Conservation (phyloP, 1,139 yeast genomes). For the Debaryomyces fabryi region DNA sequence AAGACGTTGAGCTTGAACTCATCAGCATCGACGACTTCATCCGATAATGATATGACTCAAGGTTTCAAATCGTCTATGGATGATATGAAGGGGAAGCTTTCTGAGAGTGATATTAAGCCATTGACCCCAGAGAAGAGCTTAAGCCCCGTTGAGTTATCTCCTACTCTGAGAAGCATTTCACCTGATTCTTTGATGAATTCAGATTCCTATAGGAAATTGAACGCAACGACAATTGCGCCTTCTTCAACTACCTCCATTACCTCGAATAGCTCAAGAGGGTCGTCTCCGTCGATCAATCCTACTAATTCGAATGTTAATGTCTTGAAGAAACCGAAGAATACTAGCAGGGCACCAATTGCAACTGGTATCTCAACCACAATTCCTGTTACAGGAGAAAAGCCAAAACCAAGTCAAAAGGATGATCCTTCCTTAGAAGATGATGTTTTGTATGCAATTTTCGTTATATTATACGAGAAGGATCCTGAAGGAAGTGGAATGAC, state of each 20-base stretch:
- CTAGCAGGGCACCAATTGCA: conserved; percentile 55
- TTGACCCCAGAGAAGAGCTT: conserved; percentile 27
- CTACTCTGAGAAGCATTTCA: conserved; percentile 46
- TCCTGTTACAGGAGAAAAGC: conserved; percentile 81
- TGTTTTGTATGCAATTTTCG: conserved; percentile 72
- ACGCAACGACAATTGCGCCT: conserved; percentile 20
- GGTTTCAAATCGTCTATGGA: conserved; percentile 16
- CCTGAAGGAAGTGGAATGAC: conserved; percentile 77
- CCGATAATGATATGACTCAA: conserved; percentile 9
- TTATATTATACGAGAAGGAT: conserved; percentile 68
- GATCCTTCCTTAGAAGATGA: conserved; percentile 71
- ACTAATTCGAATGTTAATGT: conserved; percentile 5
- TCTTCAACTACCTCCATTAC: conserved; percentile 25
- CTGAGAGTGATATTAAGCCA: conserved; percentile 20
- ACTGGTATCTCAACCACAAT: conserved; percentile 77
- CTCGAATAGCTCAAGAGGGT: conserved; percentile 27
- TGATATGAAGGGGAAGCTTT: conserved; percentile 16
- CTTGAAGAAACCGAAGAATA: conserved; percentile 38
- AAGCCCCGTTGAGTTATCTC: conserved; percentile 34
- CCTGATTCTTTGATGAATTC: conserved; percentile 47
- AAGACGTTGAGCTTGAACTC: conserved; percentile 33
- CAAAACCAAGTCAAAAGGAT: conserved; percentile 63
- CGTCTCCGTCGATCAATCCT: conserved; percentile 28
- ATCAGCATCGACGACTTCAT: conserved; percentile 8
- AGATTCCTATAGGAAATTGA: conserved; percentile 22